phyloP scores from a whole-genome alignment of 257 asterid genomes.

The Fraxinus pennsylvanica region DNA sequence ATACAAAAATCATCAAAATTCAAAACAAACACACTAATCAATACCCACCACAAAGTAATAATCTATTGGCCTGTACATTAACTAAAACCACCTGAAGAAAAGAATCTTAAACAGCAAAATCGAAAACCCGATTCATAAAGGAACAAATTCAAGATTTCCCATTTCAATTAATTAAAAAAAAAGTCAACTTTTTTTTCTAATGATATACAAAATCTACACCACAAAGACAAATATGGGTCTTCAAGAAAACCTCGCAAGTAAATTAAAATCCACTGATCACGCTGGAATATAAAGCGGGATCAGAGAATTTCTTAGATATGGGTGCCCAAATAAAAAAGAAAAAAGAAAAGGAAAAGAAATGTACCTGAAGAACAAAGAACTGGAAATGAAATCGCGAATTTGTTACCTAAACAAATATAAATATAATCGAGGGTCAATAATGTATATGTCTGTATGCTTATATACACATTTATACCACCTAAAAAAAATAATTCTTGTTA shows the following conservation, averaged over 20 bases:
- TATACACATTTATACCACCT: neutral
- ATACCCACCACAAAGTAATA: conserved; percentile 12
- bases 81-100: conserved; percentile 26
- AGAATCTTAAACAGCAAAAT: conserved; percentile 21
- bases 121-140: conserved; percentile 23
- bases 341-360: neutral
- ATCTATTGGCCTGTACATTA: conserved; percentile 31
- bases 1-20: conserved; percentile 8
- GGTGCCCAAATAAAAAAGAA: neutral
- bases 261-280: conserved; percentile 51
- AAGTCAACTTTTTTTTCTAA: neutral
- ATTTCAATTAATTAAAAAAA: neutral
- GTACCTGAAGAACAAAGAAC: conserved; percentile 34
- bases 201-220: neutral
- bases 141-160: conserved; percentile 1
- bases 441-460: neutral
- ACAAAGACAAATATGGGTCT: conserved; percentile 16
- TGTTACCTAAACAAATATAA: conserved; percentile 35
- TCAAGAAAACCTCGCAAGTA: conserved; percentile 8
- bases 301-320: conserved; percentile 19
- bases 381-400: conserved; percentile 39
- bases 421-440: conserved; percentile 13
- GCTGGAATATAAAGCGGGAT: conserved; percentile 32
- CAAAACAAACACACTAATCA: conserved; percentile 22
- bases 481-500: neutral